Conservation (phyloP, 192 early-diverging fungal species). For the Coemansia sp. region DNA sequence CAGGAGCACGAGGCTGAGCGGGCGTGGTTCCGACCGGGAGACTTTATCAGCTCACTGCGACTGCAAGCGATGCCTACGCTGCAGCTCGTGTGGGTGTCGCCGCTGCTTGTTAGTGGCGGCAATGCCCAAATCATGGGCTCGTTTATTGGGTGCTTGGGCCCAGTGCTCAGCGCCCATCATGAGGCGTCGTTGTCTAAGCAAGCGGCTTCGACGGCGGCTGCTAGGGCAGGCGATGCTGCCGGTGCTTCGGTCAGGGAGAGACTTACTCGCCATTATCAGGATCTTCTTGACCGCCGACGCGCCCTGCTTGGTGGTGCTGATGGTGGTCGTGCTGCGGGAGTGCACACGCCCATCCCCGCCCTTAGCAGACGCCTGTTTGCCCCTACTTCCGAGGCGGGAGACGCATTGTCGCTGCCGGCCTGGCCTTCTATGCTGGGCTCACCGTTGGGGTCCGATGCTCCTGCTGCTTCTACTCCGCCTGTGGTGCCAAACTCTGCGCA, state of each 20-base stretch:
- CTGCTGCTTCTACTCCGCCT: not conserved
- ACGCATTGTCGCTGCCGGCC: not conserved
- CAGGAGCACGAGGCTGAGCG: slow-evolving; percentile 45
- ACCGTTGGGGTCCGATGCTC: not conserved
- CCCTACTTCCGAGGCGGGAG: not conserved
- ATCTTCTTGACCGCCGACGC: slow-evolving; percentile 28
- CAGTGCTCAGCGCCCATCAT: slow-evolving; percentile 76
- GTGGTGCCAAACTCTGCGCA: slow-evolving; percentile 63
- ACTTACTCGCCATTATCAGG: slow-evolving; percentile 33
- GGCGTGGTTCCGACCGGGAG: slow-evolving; percentile 74
- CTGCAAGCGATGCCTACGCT: slow-evolving; percentile 65
- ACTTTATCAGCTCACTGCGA: slow-evolving; percentile 71
- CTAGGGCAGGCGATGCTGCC: not conserved
- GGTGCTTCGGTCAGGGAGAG: not conserved
- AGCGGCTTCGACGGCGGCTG: not conserved
- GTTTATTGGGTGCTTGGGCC: slow-evolving; percentile 65
- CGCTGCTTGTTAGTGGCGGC: slow-evolving; percentile 61
- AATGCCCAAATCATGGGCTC: slow-evolving; percentile 59
- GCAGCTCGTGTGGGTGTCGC: slow-evolving; percentile 66
- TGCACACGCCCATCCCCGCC: slow-evolving; percentile 35
- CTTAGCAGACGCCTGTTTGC: not conserved
- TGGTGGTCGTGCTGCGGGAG: slow-evolving; percentile 14
- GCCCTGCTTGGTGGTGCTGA: not conserved
- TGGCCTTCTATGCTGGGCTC: not conserved
- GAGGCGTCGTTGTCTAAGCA: slow-evolving; percentile 50